These are phyloP conservation scores for Leptographium galeiforme DNA, from an alignment of 2,329 filamentous ascomycete species.

Conservation along the genomic window DNA sequence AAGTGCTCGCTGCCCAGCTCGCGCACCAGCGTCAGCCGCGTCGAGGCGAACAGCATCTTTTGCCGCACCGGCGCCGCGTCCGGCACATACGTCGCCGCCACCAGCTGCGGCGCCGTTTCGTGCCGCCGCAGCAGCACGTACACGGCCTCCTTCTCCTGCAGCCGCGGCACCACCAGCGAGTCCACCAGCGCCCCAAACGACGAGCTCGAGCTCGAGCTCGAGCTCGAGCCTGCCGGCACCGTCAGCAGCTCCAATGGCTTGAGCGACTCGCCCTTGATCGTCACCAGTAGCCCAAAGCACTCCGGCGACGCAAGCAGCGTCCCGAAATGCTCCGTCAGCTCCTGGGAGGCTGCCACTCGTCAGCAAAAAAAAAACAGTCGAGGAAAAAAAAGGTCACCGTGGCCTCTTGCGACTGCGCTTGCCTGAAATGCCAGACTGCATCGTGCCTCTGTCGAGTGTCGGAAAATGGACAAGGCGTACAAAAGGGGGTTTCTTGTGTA, in stretches of 20 bases:
- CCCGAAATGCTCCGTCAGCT: slow-evolving; percentile 64
- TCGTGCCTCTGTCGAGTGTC: slow-evolving; percentile 22
- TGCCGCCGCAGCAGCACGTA: slow-evolving; percentile 65
- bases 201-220: slow-evolving; percentile 29
- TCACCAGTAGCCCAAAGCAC: slow-evolving; percentile 58
- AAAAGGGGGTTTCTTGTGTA: neutral
- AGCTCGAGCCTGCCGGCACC: slow-evolving; percentile 27
- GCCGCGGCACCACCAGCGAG: slow-evolving; percentile 43
- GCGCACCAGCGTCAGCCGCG: slow-evolving; percentile 59
- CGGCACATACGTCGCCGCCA: slow-evolving; percentile 67
- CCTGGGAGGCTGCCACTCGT: slow-evolving; percentile 50
- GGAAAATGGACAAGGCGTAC: neutral
- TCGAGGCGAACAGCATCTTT: slow-evolving; percentile 77
- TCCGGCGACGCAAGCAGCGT: slow-evolving; percentile 46
- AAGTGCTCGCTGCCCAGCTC: slow-evolving; percentile 72
- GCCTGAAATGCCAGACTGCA: slow-evolving; percentile 75
- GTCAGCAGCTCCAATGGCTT: slow-evolving; percentile 41
- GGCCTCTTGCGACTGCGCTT: slow-evolving; percentile 11
- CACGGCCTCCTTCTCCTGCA: slow-evolving; percentile 53
- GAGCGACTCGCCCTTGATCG: slow-evolving; percentile 56
- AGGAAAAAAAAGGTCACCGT: neutral
- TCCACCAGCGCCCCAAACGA: slow-evolving; percentile 52
- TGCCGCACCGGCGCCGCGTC: slow-evolving; percentile 66
- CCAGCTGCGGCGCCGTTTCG: slow-evolving; percentile 41
- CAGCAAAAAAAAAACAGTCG: neutral